phyloP scores from a whole-genome alignment of 2,329 filamentous ascomycete species.

The Aphanocladium album region DNA sequence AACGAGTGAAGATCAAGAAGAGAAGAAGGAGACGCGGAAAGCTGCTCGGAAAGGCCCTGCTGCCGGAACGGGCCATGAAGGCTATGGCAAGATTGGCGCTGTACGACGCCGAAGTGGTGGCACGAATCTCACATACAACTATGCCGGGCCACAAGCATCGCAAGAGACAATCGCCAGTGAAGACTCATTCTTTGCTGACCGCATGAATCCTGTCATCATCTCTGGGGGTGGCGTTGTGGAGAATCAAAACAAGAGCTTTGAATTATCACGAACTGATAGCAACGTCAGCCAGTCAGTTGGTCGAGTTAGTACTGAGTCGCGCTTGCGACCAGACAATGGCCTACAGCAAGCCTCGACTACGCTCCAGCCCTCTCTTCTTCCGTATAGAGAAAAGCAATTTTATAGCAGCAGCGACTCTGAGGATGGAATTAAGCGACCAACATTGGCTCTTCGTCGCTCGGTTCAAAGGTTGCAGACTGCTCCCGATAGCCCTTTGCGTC shows the following conservation, averaged over 20 bases:
- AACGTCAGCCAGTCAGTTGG: constrained; percentile 39
- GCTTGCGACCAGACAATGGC: constrained; percentile 22
- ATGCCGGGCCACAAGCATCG: constrained; percentile 40
- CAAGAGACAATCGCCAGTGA: constrained; percentile 46
- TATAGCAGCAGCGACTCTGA: constrained; percentile 56
- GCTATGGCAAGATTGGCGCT: constrained; percentile 64
- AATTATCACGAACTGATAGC: constrained; percentile 45
- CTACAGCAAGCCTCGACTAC: constrained; percentile 20
- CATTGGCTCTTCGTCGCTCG: constrained; percentile 51
- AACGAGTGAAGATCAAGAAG: constrained; percentile 44
- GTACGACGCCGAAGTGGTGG: constrained; percentile 60
- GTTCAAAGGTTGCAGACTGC: constrained; percentile 45
- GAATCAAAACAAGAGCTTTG: constrained; percentile 51
- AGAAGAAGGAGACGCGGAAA: constrained; percentile 29
- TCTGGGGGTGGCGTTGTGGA: constrained; percentile 58
- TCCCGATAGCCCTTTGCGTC: constrained; percentile 38
- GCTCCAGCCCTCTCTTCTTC: constrained; percentile 51
- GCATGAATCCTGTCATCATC: constrained; percentile 63
- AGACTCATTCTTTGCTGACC: constrained; percentile 56
- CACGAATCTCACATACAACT: constrained; percentile 42
- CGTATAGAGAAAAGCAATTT: constrained; percentile 35
- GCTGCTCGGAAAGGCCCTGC: constrained; percentile 67
- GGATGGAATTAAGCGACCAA: constrained; percentile 41
- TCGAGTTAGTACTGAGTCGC: constrained; percentile 41
- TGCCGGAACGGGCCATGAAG: constrained; percentile 92